These are phyloP conservation scores for Coemansia sp. DNA, from an alignment of 192 early-diverging fungal species.

Conservation along the genomic window DNA sequence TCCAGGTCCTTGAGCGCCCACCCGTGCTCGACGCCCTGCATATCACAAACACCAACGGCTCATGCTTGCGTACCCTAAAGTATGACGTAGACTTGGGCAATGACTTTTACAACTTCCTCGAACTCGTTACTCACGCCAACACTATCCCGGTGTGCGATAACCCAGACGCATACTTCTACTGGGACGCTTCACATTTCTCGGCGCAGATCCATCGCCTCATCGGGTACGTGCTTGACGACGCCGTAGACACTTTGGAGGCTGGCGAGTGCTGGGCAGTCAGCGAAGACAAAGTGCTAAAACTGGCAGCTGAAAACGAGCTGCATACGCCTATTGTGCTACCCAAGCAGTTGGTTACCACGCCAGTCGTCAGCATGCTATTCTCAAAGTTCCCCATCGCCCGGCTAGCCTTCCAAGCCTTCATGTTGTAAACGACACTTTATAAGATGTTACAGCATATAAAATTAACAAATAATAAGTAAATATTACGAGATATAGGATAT, in stretches of 20 bases:
- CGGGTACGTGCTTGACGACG: slow-evolving; percentile 51
- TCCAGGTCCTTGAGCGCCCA: slow-evolving; percentile 33
- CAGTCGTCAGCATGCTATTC: slow-evolving; percentile 43
- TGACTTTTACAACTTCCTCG: slow-evolving; percentile 57
- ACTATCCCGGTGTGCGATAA: slow-evolving; percentile 54
- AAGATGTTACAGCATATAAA: slow-evolving; percentile 10
- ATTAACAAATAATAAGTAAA: too few species aligned
- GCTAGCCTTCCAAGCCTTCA: slow-evolving; percentile 50
- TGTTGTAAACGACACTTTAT: slow-evolving; percentile 21
- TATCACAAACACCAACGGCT: slow-evolving; percentile 39
- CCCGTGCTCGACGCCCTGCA: slow-evolving; percentile 43
- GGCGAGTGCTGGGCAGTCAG: slow-evolving; percentile 40
- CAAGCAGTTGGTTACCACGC: slow-evolving; percentile 43
- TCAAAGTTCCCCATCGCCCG: slow-evolving; percentile 47
- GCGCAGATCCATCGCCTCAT: slow-evolving; percentile 46
- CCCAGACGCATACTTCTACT: slow-evolving; percentile 55
- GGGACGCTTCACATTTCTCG: slow-evolving; percentile 55
- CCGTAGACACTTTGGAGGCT: slow-evolving; percentile 32
- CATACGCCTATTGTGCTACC: slow-evolving; percentile 46
- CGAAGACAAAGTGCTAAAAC: slow-evolving; percentile 29
- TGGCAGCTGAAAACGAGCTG: slow-evolving; percentile 46
- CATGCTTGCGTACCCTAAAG: slow-evolving; percentile 46
- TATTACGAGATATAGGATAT: neutral
- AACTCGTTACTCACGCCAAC: slow-evolving; percentile 54
- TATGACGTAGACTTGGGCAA: slow-evolving; percentile 53